phyloP scores from a whole-genome alignment of 78 protist species.

The Acrasis kona region DNA sequence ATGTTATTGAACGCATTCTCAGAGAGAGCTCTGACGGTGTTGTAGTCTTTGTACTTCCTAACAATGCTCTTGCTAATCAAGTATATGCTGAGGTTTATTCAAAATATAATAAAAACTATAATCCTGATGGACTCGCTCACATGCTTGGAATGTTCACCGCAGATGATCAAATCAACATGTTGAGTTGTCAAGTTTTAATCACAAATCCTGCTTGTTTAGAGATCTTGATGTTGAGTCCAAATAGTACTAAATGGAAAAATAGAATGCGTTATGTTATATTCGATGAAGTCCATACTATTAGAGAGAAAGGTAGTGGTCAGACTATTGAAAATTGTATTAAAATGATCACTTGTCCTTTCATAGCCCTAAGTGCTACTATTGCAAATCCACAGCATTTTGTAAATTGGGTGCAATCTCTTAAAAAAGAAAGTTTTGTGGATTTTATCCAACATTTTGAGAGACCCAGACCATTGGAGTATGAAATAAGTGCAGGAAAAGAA shows the following conservation, averaged over 20 bases:
- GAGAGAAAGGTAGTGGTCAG: neutral
- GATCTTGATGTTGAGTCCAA: neutral
- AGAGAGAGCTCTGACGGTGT: slow-evolving; percentile 13
- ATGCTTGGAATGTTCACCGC: slow-evolving; percentile 24
- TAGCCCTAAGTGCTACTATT: slow-evolving; percentile 86
- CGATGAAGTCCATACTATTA: slow-evolving; percentile 80
- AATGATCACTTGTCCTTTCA: slow-evolving; percentile 48
- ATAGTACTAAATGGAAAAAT: slow-evolving; percentile 18
- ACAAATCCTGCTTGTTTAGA: slow-evolving; percentile 36
- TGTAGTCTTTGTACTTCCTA: slow-evolving; percentile 76
- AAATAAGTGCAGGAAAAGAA: too few species aligned
- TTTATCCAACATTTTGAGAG: too few species aligned
- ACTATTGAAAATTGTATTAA: slow-evolving; percentile 62
- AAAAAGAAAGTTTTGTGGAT: too few species aligned
- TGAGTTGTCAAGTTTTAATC: slow-evolving; percentile 27
- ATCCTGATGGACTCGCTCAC: too few species aligned
- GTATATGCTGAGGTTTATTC: slow-evolving; percentile 31
- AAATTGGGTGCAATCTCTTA: slow-evolving; percentile 33
- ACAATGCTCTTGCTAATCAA: slow-evolving; percentile 76
- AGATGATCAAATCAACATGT: neutral
- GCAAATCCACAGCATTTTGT: slow-evolving; percentile 53
- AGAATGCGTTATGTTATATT: slow-evolving; percentile 57
- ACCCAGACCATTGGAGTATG: too few species aligned
- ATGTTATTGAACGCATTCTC: slow-evolving; percentile 54
- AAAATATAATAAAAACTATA: too few species aligned